Base-by-base conservation (phyloP, 2,329 filamentous ascomycete species). In the Monosporascus sp. region DNA sequence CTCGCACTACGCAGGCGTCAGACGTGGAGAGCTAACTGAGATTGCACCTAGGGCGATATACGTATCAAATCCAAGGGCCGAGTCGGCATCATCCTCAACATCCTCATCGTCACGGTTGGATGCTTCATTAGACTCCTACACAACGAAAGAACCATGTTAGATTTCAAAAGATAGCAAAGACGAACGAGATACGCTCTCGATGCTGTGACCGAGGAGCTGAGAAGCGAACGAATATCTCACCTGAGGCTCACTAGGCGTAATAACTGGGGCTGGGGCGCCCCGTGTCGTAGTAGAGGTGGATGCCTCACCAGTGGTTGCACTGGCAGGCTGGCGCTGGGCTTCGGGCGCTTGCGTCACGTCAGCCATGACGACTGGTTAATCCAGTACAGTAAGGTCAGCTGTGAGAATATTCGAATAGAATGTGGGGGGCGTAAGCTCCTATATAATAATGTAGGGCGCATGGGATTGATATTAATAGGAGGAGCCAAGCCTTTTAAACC, bases 61-160 rank as follows among this genome's bases (percentile, higher is more conserved):
- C 40, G 19, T 47, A 41, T 47, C 50, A 7, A 35, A 17, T 27
- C 50, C 50, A 35, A 52, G 44, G 16, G 50, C 44, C 50, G 50
- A 52, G 41, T 52, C 50, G 5, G 22, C 24, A 43, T 51, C 27
- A 37, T 24, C 49, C 8, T 51, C 49, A 17, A 9, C 31, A 8
- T 50, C 49, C 9, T 20, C 48, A n/a, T 50, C 9, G 38, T 41
- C 31, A 14, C 5, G n/a, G n/a, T 43, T 20, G 11, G 19, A 19
- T 5, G 19, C 40, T 5, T 20, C 22, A 46, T 46, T 24, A 17
- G 43, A 17, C 20, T 46, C 43, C 43, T 46, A 44, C 22, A 22
- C 6, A 27, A 16, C 16, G 14, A 22, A 5, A 27, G 3, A 26
- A 26, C 20, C 8, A 16, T 44, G 22, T 22, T 44, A 44, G 14